Base-by-base conservation (phyloP, 78 protist genomes). In the Cavenderia fasciculata region DNA sequence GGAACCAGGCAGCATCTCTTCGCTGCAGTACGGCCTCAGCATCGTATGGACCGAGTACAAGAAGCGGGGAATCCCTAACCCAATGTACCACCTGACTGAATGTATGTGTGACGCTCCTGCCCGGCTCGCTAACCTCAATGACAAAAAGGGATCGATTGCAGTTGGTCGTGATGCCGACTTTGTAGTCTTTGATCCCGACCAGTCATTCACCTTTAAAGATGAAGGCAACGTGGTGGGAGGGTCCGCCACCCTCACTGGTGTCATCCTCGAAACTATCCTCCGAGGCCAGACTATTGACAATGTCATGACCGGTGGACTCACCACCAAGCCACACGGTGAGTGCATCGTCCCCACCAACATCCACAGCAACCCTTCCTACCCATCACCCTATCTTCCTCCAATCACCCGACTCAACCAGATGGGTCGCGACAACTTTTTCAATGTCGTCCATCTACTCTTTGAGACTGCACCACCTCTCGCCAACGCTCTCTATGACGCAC, bases 121-220 rank as follows among this genome's bases (percentile, higher is more conserved):
- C 2, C 31, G 44, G 10, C 23, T 86, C 1, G 92, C 72, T 10
- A 70, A 78, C 10, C 33, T 87, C 59, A 65, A 63, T 21, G 86
- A 79, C 49, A n/a, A 61, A 16, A 93, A 93, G 29, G 95, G 95
- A 21, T 49, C 66, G 4, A 62, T 93, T 38, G 47, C n/a, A 38
- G 52, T 62, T 33, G 95, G 95, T 7, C 41, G 76, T 38, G 95
- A 93, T 46, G 95, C 95, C 18, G 95, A 93, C 52, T 71, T 93
- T 43, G 88, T 93, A 0, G 66, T 93, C 29, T 93, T 74, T 72
- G 38, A 85, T 76, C 93, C 93, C 6, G 59, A 76, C 7, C 59
- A 54, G 25, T 1, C 33, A 0, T 76, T 47, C 8, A 36, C 27
- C 4, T 65, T 75, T 0, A 56, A 52, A 21, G 54, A 52, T 34